Base-by-base conservation (phyloP, 108 stramenopile genomes). In the Fragilariopsis cylindrus region DNA sequence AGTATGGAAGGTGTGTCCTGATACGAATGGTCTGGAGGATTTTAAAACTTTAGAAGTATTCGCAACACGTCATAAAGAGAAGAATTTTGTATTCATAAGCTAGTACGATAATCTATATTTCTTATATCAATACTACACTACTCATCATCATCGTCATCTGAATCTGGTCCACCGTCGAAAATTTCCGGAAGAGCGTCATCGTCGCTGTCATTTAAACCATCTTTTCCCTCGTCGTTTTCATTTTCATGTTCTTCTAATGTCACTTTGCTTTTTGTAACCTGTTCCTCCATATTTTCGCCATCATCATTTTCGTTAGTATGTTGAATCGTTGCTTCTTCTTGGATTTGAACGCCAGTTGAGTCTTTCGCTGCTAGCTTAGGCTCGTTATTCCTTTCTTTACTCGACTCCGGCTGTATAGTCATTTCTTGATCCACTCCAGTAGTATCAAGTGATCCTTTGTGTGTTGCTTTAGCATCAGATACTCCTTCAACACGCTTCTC, bases 141-240 rank as follows among this genome's bases (percentile, higher is more conserved):
- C 30, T 30, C 30, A 30, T 30, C 30, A 30, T 30, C 30, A 21
- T 79, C 77, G 50, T 85, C 84, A 16, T 85, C 84, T 7, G 76
- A 70, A 56, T 85, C 84, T 4, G 84, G 81, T 41, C 75, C 80
- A 50, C 45, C 84, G 48, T 78, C 81, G 8, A 79, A 75, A 43
- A 85, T 85, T 19, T 76, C 76, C 21, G 84, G 84, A 49, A 85
- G 65, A 4, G 21, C 62, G 52, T 78, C 80, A 53, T 73, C 70
- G 57, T 77, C 60, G 40, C 39, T 53, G 52, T 74, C 73, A 7
- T 70, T 49, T 15, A 45, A 56, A 6, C 19, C 45, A 4, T 71
- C 65, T 46, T 16, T 72, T 12, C 42, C 16, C 1, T 72, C 44
- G 30, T 48, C 65, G 57, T 65, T 58, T 16, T 18, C 45, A 5